Percentiles rank a stretch among this genome's conserved stretches.
Conservation (phyloP, 805 yeast genomes). For the Scheffersomyces ergatensis region DNA sequence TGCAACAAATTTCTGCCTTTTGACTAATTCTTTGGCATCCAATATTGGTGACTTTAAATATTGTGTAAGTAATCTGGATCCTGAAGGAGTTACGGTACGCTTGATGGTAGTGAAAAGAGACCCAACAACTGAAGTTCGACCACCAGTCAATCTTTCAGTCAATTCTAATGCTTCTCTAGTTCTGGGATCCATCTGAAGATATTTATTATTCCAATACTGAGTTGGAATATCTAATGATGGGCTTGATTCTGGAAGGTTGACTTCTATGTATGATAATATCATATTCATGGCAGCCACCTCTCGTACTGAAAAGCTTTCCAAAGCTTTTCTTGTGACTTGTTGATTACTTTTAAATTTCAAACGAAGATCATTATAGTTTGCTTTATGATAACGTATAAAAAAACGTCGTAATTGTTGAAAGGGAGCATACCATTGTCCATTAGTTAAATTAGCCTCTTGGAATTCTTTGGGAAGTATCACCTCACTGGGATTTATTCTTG, state of each 20-base stretch:
- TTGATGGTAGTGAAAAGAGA: conserved; percentile 68
- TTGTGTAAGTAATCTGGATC: conserved; percentile 71
- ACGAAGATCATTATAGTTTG: conserved; percentile 28
- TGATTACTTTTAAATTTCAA: conserved; percentile 28
- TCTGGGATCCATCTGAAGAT: conserved; percentile 77
- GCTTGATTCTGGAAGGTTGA: conserved; percentile 67
- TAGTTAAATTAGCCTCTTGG: conserved; percentile 33
- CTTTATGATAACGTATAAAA: conserved; percentile 52
- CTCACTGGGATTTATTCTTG: conserved; percentile 81
- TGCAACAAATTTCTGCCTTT: conserved; percentile 43
- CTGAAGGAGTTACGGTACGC: conserved; percentile 77
- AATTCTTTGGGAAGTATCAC: conserved; percentile 56
- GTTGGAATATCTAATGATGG: conserved; percentile 68
- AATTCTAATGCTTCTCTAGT: conserved; percentile 78
- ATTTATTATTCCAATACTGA: conserved; percentile 47
- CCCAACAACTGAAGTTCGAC: conserved; percentile 57
- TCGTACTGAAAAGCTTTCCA: conserved; percentile 38
- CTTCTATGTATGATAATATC: conserved; percentile 61
- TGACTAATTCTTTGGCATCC: conserved; percentile 50
- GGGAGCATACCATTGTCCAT: conserved; percentile 56
- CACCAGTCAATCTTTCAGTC: conserved; percentile 46
- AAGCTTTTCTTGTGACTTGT: conserved; percentile 32
- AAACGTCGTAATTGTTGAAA: conserved; percentile 58
- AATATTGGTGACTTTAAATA: conserved; percentile 84
- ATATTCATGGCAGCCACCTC: conserved; percentile 60